These are phyloP conservation scores for Prunus mira DNA, from an alignment of 306 rosid genomes.

Conservation along the genomic window DNA sequence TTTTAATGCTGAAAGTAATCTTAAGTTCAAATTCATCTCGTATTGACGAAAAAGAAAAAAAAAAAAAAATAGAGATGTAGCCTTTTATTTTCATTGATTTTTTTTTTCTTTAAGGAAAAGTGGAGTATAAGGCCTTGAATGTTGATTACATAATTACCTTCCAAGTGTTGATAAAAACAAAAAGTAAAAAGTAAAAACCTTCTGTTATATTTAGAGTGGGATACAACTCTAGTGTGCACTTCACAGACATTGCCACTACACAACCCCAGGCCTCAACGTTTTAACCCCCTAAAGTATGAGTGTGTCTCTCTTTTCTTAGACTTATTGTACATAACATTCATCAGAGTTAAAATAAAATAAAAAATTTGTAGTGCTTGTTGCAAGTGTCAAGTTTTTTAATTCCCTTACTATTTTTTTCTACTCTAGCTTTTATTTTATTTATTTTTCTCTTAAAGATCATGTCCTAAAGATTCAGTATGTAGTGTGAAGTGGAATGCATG, in stretches of 20 bases:
- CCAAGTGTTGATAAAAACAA: no score
- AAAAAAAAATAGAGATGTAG: no score
- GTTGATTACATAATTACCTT: no score
- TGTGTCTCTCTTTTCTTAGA: not conserved
- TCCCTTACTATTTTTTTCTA: not conserved
- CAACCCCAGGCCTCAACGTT: not conserved
- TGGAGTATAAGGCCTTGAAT: no score
- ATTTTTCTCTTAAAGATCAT: not conserved
- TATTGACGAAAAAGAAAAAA: no score
- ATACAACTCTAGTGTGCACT: not conserved
- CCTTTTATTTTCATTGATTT: no score
- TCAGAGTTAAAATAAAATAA: not conserved
- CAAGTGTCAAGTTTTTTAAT: not conserved
- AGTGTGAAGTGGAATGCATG: slow-evolving; percentile 6
- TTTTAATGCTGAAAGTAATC: no score
- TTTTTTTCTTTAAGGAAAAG: no score
- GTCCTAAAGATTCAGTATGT: not conserved
- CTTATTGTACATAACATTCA: not conserved
- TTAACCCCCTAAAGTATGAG: no score
- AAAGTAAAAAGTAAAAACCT: no score
- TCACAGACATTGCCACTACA: not conserved
- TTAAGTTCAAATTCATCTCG: no score
- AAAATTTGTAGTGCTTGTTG: not conserved
- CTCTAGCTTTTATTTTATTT: not conserved
- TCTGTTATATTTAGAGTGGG: not conserved